Evolutionary conservation across 1,139 yeast genomes (phyloP), one percentile per base, ranked within the genome.

Genomic region (Kurtzmaniella natalensis): DNA sequence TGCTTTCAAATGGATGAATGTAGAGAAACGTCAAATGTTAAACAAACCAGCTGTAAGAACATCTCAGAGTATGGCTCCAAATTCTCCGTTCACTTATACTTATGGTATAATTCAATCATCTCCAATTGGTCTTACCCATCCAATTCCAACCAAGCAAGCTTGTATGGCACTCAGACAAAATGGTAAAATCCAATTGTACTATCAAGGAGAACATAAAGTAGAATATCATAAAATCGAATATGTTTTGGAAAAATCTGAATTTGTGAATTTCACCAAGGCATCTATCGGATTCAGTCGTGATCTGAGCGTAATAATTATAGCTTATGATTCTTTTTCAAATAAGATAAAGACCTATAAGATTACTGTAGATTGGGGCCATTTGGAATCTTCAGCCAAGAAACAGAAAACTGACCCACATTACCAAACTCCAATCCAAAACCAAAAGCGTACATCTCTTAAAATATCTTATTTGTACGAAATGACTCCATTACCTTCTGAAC

Each of bases 131-230:
- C 73, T 81, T 0, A 61, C 77, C 38, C 94, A 85, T 50, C 94
- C 95, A 0, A 59, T 77, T 11, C 57, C 71, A 5, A 70, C 81
- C 5, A 82, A 81, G 44, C 85, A 83, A 44, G 94, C 92, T 1
- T 79, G 88, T 47, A 57, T 84, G 22, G 78, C 78, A 0, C 59
- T 86, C 22, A 66, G 94, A 29, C 67, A 70, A 37, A 76, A 79
- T 45, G 95, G 94, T 1, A 64, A 67, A 33, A 51, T 84, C 24
- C 59, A 73, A 27, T 51, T 79, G 25, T 76, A 76, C 55, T 77
- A 73, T 48, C 87, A 80, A 48, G 77, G 79, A 13, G 81, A 75
- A 41, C 80, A 74, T 47, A 71, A 75, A 35, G 70, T 76, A 10
- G 84, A 78, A 40, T 78, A 76, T 48, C 66, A 66, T 39, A 69